Conservation (phyloP, 345 rosid genomes). For the Populus euphratica region DNA sequence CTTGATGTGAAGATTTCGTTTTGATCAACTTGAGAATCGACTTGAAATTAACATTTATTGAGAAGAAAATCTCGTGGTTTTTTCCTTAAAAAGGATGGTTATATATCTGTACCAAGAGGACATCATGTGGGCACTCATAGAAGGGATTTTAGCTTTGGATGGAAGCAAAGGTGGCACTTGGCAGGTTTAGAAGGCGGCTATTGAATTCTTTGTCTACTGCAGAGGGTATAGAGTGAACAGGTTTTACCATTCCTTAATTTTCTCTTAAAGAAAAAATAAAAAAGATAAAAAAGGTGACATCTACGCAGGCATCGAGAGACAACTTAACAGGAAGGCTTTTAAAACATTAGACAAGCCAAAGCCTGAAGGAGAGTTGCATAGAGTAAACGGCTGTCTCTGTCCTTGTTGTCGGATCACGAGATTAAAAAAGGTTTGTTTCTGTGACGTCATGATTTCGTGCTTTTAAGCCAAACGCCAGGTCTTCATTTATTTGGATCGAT, state of each 20-base stretch:
- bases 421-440: not conserved
- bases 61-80: conserved; percentile 8
- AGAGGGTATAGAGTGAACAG: not conserved
- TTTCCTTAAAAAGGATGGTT: conserved; percentile 36
- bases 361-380: not conserved
- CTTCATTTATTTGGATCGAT: not conserved
- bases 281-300: not conserved
- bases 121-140: conserved; percentile 10
- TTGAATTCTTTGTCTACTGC: conserved; percentile 10
- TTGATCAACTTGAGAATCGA: too few relatives aligned
- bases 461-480: not conserved
- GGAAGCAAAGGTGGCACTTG: conserved; percentile 14
- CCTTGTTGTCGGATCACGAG: conserved; percentile 17
- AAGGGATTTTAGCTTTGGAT: not conserved
- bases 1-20: too few relatives aligned
- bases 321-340: not conserved
- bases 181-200: conserved; percentile 28
- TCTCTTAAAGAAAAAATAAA: not conserved
- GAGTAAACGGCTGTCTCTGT: conserved; percentile 16
- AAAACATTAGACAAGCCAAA: too few relatives aligned
- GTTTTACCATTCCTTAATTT: not conserved
- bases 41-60: too few relatives aligned
- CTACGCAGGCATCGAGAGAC: not conserved
- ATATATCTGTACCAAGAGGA: conserved; percentile 20
- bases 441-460: not conserved